Percentiles rank a stretch among this genome's conserved stretches.
These are phyloP conservation scores for Exophiala aquamarina DNA, from an alignment of 2,329 filamentous ascomycete genomes.

Conservation along the genomic window DNA sequence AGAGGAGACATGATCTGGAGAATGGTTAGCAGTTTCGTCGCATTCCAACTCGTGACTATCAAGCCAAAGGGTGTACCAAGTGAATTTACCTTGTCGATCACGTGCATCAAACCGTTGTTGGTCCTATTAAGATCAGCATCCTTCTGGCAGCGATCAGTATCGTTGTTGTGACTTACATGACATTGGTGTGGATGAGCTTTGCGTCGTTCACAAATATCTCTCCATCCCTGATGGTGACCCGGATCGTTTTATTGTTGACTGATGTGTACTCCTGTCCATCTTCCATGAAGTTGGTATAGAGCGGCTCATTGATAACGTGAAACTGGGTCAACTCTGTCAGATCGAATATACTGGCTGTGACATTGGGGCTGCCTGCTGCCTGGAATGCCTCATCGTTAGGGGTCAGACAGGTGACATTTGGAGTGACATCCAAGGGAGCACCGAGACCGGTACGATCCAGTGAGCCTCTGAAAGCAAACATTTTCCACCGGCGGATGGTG, in stretches of 20 bases:
- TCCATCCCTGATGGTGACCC: constrained; percentile 6
- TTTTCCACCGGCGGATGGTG: constrained; percentile 11
- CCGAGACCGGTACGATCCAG: constrained; percentile 6
- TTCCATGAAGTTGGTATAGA: constrained; percentile 9
- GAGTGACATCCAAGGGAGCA: constrained; percentile 3
- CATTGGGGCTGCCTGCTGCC: constrained; percentile 9
- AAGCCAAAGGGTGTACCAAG: no score
- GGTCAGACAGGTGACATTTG: constrained; percentile 12
- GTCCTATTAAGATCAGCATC: constrained; percentile 1
- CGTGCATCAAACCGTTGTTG: constrained; percentile 14
- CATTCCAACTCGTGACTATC: no score
- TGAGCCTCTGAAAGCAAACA: constrained; percentile 6
- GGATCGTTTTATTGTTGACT: constrained; percentile 8
- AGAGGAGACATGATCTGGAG: no score
- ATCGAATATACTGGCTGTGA: constrained; percentile 7
- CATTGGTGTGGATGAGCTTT: constrained; percentile 12
- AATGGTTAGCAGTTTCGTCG: no score
- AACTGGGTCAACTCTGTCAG: constrained; percentile 4
- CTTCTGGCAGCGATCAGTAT: neutral
- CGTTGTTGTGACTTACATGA: constrained; percentile 3
- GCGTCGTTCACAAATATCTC: constrained; percentile 14
- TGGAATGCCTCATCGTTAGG: constrained; percentile 9
- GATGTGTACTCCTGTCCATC: constrained; percentile 7
- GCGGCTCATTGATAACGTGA: constrained; percentile 5
- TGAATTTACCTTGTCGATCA: constrained; percentile 3